Evolutionary conservation across 2,329 filamentous ascomycete genomes (phyloP).

Genomic region (Paracoccidioides brasiliensis): DNA sequence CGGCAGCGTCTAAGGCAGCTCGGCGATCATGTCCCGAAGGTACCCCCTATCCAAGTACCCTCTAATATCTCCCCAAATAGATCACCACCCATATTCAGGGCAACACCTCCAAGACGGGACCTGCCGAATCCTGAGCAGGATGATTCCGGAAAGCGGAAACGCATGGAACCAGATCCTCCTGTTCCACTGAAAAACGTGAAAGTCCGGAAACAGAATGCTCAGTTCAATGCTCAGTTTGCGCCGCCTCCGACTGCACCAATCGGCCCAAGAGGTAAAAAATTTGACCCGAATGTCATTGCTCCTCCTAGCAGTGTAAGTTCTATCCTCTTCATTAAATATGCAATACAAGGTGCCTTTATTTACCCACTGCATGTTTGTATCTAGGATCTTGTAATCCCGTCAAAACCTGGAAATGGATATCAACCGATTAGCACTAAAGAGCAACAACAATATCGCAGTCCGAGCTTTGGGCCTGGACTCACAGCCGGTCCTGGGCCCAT

Average conservation of each 20-base stretch:
- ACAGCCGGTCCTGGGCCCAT: not conserved
- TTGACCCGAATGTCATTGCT: conserved; percentile 13
- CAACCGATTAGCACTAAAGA: conserved; percentile 11
- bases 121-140: not conserved
- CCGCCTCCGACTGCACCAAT: conserved; percentile 15
- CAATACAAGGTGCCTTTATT: not conserved
- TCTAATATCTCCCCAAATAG: conserved; percentile 7
- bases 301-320: conserved; percentile 14
- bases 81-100: not conserved
- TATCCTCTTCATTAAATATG: not conserved
- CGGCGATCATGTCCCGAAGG: conserved; percentile 32
- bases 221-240: conserved; percentile 3
- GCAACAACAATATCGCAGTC: not conserved
- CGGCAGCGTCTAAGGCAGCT: conserved; percentile 30
- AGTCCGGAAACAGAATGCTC: conserved; percentile 16
- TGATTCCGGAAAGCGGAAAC: conserved; percentile 22
- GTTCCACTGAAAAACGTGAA: conserved; percentile 17
- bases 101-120: not conserved
- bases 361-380: not conserved
- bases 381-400: conserved; percentile 30
- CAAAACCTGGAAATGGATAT: conserved; percentile 24
- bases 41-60: conserved; percentile 27
- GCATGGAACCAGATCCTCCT: conserved; percentile 15
- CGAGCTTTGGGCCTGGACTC: not conserved
- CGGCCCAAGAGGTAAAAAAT: conserved; percentile 10